A percentile compares a stretch with the other conserved stretches of the same genome.
These are phyloP conservation scores for Guyanaporus albipodus DNA, from an alignment of 768 basidiomycete genomes.

Conservation along the genomic window DNA sequence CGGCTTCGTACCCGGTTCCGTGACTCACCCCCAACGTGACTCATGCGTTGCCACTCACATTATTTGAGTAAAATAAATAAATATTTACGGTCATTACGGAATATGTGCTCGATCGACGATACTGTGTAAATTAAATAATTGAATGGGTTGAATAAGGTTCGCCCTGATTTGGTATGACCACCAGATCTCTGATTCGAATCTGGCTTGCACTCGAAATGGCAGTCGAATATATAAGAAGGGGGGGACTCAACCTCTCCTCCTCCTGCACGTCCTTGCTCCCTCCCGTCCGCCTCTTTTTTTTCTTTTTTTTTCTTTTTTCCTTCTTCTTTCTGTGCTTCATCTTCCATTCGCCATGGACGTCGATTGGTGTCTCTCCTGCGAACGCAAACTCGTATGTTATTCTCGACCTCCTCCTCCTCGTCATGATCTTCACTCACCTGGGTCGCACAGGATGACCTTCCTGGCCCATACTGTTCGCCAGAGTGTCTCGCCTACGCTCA, in stretches of 20 bases:
- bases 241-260: background rate
- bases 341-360: conserved; percentile 46
- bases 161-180: conserved; percentile 8
- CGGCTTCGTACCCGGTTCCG: too few species aligned
- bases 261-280: conserved; percentile 16
- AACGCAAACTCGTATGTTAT: conserved; percentile 54
- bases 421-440: background rate
- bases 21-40: conserved; percentile 11
- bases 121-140: conserved; percentile 35
- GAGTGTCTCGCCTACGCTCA: conserved; percentile 36
- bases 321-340: background rate
- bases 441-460: conserved; percentile 18
- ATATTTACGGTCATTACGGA: conserved; percentile 17
- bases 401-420: background rate
- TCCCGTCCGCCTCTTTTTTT: conserved; percentile 17
- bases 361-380: conserved; percentile 70
- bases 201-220: conserved; percentile 15
- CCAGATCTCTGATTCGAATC: conserved; percentile 26
- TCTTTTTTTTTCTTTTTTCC: background rate
- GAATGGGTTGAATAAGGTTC: conserved; percentile 23
- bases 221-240: conserved; percentile 30
- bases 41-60: background rate
- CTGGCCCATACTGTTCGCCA: conserved; percentile 54
- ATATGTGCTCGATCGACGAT: conserved; percentile 32
- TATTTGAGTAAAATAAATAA: conserved; percentile 10